A percentile compares a stretch with the other conserved stretches of the same genome.
These are phyloP conservation scores for Alternaria tenuissima DNA, from an alignment of 2,329 filamentous ascomycete genomes.

Conservation along the genomic window DNA sequence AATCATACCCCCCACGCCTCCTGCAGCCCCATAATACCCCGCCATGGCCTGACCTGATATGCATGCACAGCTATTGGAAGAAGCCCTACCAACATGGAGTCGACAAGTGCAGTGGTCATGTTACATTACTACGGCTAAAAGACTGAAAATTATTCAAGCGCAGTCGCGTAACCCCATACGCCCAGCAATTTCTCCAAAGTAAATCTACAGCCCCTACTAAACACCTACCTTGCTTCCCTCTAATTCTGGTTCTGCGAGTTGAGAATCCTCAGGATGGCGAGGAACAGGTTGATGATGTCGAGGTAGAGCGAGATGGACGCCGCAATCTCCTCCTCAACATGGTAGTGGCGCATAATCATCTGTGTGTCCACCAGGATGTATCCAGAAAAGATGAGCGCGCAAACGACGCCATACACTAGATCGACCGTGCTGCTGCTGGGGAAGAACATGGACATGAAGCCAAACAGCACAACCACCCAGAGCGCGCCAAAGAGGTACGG, in stretches of 20 bases:
- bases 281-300: conserved; percentile 96
- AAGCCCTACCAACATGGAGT: not conserved
- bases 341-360: conserved; percentile 92
- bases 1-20: conserved; percentile 19
- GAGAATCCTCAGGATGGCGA: conserved; percentile 92
- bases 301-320: conserved; percentile 94
- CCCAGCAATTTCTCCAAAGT: conserved; percentile 1
- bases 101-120: not conserved
- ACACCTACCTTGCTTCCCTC: not conserved
- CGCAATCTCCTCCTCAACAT: conserved; percentile 97
- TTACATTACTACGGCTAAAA: not conserved
- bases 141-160: not conserved
- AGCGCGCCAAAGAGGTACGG: conserved; percentile 91
- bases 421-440: conserved; percentile 82
- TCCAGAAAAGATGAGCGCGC: conserved; percentile 87
- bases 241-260: conserved; percentile 97
- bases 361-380: conserved; percentile 98
- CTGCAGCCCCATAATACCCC: conserved; percentile 26
- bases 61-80: conserved; percentile 1
- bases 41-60: conserved; percentile 19
- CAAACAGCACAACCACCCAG: conserved; percentile 90
- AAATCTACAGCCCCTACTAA: not conserved
- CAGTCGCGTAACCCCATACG: not conserved
- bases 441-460: conserved; percentile 92
- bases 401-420: conserved; percentile 82